Conservation (phyloP, 805 yeast species). For the Candida taoyuanica region DNA sequence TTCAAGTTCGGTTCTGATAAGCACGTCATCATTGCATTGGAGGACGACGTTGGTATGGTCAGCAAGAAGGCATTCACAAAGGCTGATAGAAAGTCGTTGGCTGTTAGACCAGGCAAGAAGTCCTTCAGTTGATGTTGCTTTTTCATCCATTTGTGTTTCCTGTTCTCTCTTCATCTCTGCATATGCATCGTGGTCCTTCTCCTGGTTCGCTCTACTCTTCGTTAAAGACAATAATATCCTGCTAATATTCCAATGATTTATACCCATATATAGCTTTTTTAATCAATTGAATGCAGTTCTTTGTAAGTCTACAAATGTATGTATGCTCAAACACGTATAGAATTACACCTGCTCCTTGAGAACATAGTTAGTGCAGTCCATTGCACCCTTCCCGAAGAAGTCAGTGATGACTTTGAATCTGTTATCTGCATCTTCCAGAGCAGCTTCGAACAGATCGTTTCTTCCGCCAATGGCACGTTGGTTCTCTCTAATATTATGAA, state of each 20-base stretch:
- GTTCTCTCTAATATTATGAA: slow-evolving; percentile 50
- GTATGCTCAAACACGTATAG: too few species aligned
- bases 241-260: background rate
- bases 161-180: slow-evolving; percentile 1
- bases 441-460: slow-evolving; percentile 55
- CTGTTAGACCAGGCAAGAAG: slow-evolving; percentile 21
- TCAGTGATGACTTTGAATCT: slow-evolving; percentile 74
- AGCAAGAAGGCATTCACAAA: slow-evolving; percentile 52
- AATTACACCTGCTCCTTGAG: slow-evolving; percentile 4
- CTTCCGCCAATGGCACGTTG: slow-evolving; percentile 62
- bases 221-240: too few species aligned
- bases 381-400: slow-evolving; percentile 83
- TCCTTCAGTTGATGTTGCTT: slow-evolving; percentile 1
- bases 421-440: slow-evolving; percentile 48
- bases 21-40: slow-evolving; percentile 67
- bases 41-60: slow-evolving; percentile 72
- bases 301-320: too few species aligned
- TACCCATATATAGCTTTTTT: background rate
- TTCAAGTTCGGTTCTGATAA: slow-evolving; percentile 71
- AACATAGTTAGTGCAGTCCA: slow-evolving; percentile 30
- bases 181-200: background rate
- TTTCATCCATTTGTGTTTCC: slow-evolving; percentile 1
- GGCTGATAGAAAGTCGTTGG: slow-evolving; percentile 47
- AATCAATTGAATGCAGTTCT: background rate
- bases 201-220: background rate